A percentile compares a stretch with the other conserved stretches of the same genome.
phyloP scores from a whole-genome alignment of 2,329 filamentous ascomycete species.

The Cladosporium sp. region DNA sequence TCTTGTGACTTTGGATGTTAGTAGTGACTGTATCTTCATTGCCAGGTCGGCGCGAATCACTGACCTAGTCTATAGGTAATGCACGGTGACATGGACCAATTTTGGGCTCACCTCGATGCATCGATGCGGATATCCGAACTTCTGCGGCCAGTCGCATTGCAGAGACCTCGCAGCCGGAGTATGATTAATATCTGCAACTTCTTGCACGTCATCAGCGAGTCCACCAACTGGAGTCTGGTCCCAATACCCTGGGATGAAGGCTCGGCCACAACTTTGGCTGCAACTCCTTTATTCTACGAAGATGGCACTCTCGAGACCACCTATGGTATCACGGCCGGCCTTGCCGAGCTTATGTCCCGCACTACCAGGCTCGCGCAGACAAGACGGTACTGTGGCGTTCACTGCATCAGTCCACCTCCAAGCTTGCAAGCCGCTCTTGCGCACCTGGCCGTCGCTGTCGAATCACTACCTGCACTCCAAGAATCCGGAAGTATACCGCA shows the following conservation, averaged over 20 bases:
- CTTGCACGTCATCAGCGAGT: background rate
- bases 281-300: background rate
- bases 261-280: background rate
- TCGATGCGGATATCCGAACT: background rate
- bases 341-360: background rate
- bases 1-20: background rate
- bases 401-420: background rate
- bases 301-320: background rate
- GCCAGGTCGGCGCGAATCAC: background rate
- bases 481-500: background rate
- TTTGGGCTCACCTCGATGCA: background rate
- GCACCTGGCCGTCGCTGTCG: background rate
- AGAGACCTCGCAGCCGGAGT: background rate
- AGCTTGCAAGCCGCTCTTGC: background rate
- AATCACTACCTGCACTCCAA: background rate
- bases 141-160: background rate
- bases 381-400: background rate
- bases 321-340: background rate
- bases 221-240: background rate
- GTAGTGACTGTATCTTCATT: background rate
- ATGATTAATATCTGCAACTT: constrained; percentile 1
- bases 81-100: background rate
- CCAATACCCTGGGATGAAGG: background rate
- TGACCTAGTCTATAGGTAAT: background rate
- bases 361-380: background rate